Evolutionary conservation across 768 basidiomycete species (phyloP).

Genomic region (Amanita pallidorosea): DNA sequence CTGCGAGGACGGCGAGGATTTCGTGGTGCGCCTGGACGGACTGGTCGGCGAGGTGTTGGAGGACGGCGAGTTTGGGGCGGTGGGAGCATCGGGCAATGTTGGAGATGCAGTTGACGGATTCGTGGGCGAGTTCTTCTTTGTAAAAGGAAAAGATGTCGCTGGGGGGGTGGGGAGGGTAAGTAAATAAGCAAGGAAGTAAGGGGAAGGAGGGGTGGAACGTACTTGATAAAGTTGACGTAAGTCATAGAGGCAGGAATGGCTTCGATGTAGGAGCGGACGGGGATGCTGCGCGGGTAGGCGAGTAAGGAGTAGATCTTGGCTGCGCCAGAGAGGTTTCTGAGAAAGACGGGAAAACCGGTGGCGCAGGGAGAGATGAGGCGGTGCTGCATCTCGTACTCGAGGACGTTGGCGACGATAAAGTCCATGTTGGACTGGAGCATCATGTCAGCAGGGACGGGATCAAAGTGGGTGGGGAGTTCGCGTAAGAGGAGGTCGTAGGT

Average conservation of each 20-base stretch:
- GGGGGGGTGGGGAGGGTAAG: too few species aligned
- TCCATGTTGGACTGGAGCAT: slow-evolving; percentile 26
- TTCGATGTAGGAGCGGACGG: slow-evolving; percentile 4
- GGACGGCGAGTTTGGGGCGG: background rate
- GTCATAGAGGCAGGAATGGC: slow-evolving; percentile 1
- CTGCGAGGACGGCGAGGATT: background rate
- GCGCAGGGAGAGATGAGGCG: background rate
- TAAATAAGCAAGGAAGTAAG: too few species aligned
- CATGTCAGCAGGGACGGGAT: slow-evolving; percentile 18
- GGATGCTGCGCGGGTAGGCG: slow-evolving; percentile 4
- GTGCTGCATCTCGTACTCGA: slow-evolving; percentile 8
- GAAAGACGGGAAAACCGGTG: background rate
- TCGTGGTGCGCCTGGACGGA: background rate
- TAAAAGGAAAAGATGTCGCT: slow-evolving; percentile 5
- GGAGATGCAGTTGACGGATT: slow-evolving; percentile 3
- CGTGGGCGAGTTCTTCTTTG: slow-evolving; percentile 2
- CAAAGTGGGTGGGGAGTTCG: slow-evolving; percentile 19
- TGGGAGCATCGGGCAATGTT: background rate
- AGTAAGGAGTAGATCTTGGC: slow-evolving; percentile 2
- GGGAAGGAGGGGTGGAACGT: background rate
- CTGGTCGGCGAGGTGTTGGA: background rate
- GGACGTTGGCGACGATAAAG: slow-evolving; percentile 18
- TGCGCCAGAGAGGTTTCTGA: background rate
- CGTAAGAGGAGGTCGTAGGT: slow-evolving; percentile 21
- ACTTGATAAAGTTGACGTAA: slow-evolving; percentile 4